These are phyloP conservation scores for Tetrapisispora namnaoensis DNA, from an alignment of 805 yeast species.

Conservation along the genomic window DNA sequence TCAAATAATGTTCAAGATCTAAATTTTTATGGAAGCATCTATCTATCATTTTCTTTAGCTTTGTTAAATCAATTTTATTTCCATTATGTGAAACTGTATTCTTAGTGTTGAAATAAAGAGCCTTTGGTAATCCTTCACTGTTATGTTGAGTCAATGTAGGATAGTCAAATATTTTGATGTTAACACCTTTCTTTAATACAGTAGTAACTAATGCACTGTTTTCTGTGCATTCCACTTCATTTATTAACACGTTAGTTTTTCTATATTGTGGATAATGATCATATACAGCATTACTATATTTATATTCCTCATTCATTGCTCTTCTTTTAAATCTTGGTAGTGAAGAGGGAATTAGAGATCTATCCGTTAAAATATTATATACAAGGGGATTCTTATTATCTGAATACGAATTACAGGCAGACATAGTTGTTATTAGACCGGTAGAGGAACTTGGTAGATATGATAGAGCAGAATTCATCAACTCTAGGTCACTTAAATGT, in stretches of 20 bases:
- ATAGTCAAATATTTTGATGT: slow-evolving; percentile 24
- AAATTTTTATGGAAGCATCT: slow-evolving; percentile 67
- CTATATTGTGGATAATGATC: slow-evolving; percentile 1
- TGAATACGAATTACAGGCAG: slow-evolving; percentile 46
- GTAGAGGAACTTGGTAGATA: slow-evolving; percentile 49
- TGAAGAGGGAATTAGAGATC: slow-evolving; percentile 85
- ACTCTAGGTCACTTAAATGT: slow-evolving; percentile 58
- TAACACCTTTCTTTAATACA: slow-evolving; percentile 64
- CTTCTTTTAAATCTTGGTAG: slow-evolving; percentile 50
- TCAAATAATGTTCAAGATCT: slow-evolving; percentile 56
- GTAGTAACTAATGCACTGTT: slow-evolving; percentile 46
- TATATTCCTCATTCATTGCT: background rate
- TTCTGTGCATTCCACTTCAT: background rate
- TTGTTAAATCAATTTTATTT: slow-evolving; percentile 40
- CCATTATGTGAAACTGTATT: background rate
- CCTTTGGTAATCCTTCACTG: slow-evolving; percentile 21
- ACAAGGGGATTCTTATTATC: slow-evolving; percentile 66
- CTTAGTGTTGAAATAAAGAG: background rate
- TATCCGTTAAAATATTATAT: slow-evolving; percentile 81
- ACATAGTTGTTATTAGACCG: slow-evolving; percentile 81
- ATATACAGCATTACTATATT: background rate
- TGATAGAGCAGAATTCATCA: slow-evolving; percentile 49
- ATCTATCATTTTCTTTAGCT: slow-evolving; percentile 54
- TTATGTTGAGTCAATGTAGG: slow-evolving; percentile 15
- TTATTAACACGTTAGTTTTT: background rate